phyloP scores from a whole-genome alignment of 2,329 filamentous ascomycete species.

The Niveomyces coronatus region DNA sequence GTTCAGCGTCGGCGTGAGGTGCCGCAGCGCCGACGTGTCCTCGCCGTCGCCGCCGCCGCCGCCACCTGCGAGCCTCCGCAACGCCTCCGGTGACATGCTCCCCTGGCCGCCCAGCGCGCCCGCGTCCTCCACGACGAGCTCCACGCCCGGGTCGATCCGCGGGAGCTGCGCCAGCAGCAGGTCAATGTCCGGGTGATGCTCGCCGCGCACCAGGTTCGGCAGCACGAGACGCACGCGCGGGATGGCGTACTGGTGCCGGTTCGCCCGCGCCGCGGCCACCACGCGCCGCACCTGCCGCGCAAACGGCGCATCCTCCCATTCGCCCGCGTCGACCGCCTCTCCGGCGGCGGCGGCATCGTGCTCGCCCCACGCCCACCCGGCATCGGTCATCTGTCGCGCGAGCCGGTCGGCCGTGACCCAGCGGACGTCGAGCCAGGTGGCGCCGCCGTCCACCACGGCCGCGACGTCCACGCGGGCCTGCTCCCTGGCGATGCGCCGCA shows the following conservation, averaged over 20 bases:
- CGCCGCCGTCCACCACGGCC: constrained; percentile 26
- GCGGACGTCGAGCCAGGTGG: constrained; percentile 24
- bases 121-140: constrained; percentile 24
- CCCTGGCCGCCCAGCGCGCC: too few relatives aligned
- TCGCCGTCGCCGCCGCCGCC: constrained; percentile 12
- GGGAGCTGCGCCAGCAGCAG: constrained; percentile 22
- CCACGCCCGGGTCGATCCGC: constrained; percentile 20
- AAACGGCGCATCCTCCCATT: constrained; percentile 25
- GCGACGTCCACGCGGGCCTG: constrained; percentile 24
- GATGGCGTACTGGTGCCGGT: constrained; percentile 26
- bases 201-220: constrained; percentile 20
- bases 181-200: constrained; percentile 20
- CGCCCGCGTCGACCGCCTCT: constrained; percentile 21
- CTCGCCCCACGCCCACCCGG: constrained; percentile 32
- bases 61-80: constrained; percentile 13
- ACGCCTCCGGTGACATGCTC: too few relatives aligned
- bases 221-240: constrained; percentile 27
- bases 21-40: neutral
- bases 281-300: constrained; percentile 23
- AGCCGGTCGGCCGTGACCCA: constrained; percentile 22
- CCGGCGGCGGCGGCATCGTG: too few relatives aligned
- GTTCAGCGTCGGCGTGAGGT: constrained; percentile 27
- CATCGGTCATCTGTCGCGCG: constrained; percentile 29
- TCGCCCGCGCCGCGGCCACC: constrained; percentile 25
- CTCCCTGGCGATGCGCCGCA: constrained; percentile 23